Base-by-base conservation (phyloP, 2,329 filamentous ascomycete species). In the Macrophomina pseudophaseolina region DNA sequence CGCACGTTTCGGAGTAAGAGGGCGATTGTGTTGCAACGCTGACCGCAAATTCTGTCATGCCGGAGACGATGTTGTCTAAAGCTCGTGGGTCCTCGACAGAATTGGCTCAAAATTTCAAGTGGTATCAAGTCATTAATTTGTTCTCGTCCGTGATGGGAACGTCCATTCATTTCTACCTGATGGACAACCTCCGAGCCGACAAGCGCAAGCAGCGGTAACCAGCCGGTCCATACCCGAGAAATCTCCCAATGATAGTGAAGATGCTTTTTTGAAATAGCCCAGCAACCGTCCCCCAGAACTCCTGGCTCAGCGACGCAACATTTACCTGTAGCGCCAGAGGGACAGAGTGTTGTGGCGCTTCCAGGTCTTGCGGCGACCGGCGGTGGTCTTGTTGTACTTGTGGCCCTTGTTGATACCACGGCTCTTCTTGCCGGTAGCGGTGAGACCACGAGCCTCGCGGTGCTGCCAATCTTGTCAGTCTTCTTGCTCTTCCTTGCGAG, bases 321-420 rank as follows among this genome's bases (percentile, higher is more conserved):
- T 77, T 72, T 92, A 97, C 86, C 94, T 90, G 92, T 97, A 97
- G 84, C 94, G 90, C 94, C 94, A 97, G 83, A 97, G 92, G 79
- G 92, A 97, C 82, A 97, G 90, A 84, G 94, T 99, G 91, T 99
- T 99, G 89, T 97, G 93, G 83, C 92, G 90, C 92, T 97, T 97
- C 96, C 95, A 99, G 83, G 94, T 99, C 93, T 99, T 97, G 88
- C 96, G 94, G 84, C 95, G 90, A 80, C 95, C 95, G 78, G 93
- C 92, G 76, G 87, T 88, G 84, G 95, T 99, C 89, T 99, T 97
- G 93, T 94, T 97, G 93, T 92, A 99, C 80, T 91, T 89, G 87
- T 98, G 94, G 78, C 95, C 95, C 90, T 97, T 97, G 91, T 95
- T 95, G 86, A 99, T 91, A 86, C 96, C 95, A 84, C 95, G 93